phyloP scores from a whole-genome alignment of 192 early-diverging fungal species.

The Coemansia sp. region DNA sequence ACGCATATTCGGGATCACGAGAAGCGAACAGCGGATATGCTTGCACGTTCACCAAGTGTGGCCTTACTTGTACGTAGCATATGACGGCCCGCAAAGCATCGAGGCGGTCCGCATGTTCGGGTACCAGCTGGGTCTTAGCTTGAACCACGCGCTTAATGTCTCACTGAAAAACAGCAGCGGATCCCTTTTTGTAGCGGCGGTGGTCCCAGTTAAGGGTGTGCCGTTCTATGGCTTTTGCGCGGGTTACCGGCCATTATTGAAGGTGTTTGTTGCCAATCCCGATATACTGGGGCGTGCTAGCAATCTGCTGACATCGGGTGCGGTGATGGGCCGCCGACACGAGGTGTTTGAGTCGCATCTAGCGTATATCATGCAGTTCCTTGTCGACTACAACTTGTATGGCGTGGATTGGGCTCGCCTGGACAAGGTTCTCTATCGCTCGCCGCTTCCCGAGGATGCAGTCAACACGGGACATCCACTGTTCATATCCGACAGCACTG shows the following conservation, averaged over 20 bases:
- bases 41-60: constrained; percentile 82
- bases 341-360: constrained; percentile 84
- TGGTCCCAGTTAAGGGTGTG: constrained; percentile 72
- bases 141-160: constrained; percentile 70
- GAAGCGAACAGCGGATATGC: constrained; percentile 68
- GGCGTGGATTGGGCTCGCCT: constrained; percentile 82
- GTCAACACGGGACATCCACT: no score
- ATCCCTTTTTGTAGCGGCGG: constrained; percentile 58
- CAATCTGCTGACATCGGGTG: constrained; percentile 68
- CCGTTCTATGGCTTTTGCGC: constrained; percentile 88
- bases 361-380: constrained; percentile 79
- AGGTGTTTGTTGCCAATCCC: constrained; percentile 72
- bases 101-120: constrained; percentile 29
- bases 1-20: constrained; percentile 77
- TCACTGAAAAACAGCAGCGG: constrained; percentile 35
- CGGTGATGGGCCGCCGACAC: constrained; percentile 66
- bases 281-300: constrained; percentile 57
- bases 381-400: constrained; percentile 83
- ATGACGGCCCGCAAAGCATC: constrained; percentile 29
- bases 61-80: constrained; percentile 83
- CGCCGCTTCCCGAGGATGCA: constrained; percentile 19
- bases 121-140: constrained; percentile 40
- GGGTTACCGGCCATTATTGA: constrained; percentile 69
- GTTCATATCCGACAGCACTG: constrained; percentile 13
- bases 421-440: constrained; percentile 35